Base-by-base conservation (phyloP, 2,329 filamentous ascomycete species). In the Fusarium xylarioides region DNA sequence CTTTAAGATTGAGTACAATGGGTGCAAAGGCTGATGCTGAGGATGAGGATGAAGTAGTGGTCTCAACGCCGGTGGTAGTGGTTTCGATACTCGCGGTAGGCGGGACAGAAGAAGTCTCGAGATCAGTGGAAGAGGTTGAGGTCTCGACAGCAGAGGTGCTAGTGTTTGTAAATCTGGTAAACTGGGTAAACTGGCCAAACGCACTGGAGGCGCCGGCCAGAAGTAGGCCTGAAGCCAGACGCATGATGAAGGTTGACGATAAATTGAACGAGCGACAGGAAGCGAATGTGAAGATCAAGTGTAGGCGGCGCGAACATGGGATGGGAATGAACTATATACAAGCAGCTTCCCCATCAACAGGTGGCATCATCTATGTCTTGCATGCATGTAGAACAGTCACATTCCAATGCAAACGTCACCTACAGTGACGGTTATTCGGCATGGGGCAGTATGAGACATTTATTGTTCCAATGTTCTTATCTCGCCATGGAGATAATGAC, bases 291-390 rank as follows among this genome's bases (percentile, higher is more conserved):
- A 23, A 12, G 15, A 34, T n/a, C 4, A 26, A 26, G 7, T 44
- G 11, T 26, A 4, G 2, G 16, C 16, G 2, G 11, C 16, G 11
- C 16, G 18, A 26, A 26, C 16, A 44, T 1, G 4, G 11, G 5
- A 10, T 26, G 16, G 5, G 0, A 23, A 23, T 23, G 21, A 26
- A 21, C 44, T 34, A 49, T 34, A 18, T 50, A 34, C 11, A 34
- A 18, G 3, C 1, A 19, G 14, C 4, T n/a, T n/a, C 21, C 10
- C 21, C 4, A 23, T 18, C 4, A 18, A 34, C 11, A 14, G 1
- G 43, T 14, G 18, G 8, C 11, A 40, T 21, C 4, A 15, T 43
- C 1, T n/a, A 46, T 2, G 46, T 14, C 19, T 19, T 11, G 21
- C 19, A 23, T 4, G 26, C 23, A 9, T 3, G 11, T 8, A 44